Conservation (phyloP, 176 grass and related monocot genomes). For the Typha latifolia region DNA sequence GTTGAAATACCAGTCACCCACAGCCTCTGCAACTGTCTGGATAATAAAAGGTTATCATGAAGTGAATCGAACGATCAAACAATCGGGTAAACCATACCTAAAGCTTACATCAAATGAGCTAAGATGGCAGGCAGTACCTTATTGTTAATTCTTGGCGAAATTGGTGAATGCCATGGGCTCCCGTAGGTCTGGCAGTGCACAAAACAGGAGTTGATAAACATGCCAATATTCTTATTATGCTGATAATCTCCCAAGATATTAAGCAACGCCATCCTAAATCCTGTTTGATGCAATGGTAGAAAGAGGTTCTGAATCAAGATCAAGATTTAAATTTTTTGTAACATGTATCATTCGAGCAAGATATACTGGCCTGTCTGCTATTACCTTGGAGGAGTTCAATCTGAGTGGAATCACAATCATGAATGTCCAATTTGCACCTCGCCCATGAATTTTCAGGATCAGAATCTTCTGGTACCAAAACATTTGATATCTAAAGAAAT, state of each 20-base stretch:
- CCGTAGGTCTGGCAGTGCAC: slow-evolving; percentile 41
- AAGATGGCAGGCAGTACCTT: slow-evolving; percentile 7
- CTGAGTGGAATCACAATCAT: slow-evolving; percentile 30
- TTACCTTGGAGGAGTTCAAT: slow-evolving; percentile 47
- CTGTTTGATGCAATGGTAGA: slow-evolving; percentile 12
- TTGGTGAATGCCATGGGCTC: slow-evolving; percentile 30
- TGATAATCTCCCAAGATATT: slow-evolving; percentile 23
- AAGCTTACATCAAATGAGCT: neutral
- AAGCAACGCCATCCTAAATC: slow-evolving; percentile 27
- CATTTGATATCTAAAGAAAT: too few relatives aligned
- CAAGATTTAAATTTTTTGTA: neutral
- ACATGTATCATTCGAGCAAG: neutral
- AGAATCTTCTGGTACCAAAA: slow-evolving; percentile 31
- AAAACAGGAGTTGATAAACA: slow-evolving; percentile 66
- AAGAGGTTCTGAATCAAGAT: neutral
- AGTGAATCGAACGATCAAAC: neutral
- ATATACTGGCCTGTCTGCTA: neutral
- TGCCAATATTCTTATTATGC: slow-evolving; percentile 19
- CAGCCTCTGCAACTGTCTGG: slow-evolving; percentile 32
- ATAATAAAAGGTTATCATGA: neutral
- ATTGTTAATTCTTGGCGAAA: slow-evolving; percentile 40
- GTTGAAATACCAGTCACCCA: slow-evolving; percentile 41
- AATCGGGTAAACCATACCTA: neutral
- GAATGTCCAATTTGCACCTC: slow-evolving; percentile 32
- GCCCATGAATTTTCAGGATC: slow-evolving; percentile 26